Evolutionary conservation across 331 rosid genomes (phyloP), one percentile per base, ranked within the genome.

Genomic region (Quercus tomentella): DNA sequence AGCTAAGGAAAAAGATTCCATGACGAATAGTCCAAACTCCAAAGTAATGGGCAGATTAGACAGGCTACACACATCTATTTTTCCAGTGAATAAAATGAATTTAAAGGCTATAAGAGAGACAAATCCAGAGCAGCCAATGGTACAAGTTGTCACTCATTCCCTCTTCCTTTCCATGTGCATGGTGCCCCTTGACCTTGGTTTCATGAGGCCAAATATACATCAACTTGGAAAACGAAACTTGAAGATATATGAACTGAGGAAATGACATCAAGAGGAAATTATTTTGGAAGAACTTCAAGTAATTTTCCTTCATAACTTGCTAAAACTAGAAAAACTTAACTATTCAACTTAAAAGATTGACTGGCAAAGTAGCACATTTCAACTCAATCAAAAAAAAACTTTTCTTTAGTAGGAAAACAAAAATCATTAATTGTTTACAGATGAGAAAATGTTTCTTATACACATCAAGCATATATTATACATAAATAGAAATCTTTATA

Each of bases 1-100:
- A 82, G 3, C n/a, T 23, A 20, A 76, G 25, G 37, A 11, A 68
- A 77, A 31, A 43, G 70, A 76, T 82, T 77, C 76, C 71, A 56
- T 5, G 82, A 65, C 16, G 41, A 52, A 54, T 41, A 60, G 61
- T 56, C 45, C 51, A 20, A 66, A 30, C 23, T 30, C 45, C 51
- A 20, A 66, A 30, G 71, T 17, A 16, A 17, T 17, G 71, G 49
- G 7, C 31, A 52, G 57, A 72, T 6, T 22, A 8, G 75, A 72
- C 74, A 82, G 6, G 62, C 26, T 35, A 25, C 21, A 41, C 10
- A 15, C 17, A 61, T 37, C 78, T 6, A 18, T 54, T 74, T 77
- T 56, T 35, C 72, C 79, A 57, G 45, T 67, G 28, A 78, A 77
- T 18, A 67, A 67, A 49, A 41, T 30, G 43, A 63, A 37, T 4